These are phyloP conservation scores for Brassica juncea DNA, from an alignment of 345 rosid genomes.

Conservation along the genomic window DNA sequence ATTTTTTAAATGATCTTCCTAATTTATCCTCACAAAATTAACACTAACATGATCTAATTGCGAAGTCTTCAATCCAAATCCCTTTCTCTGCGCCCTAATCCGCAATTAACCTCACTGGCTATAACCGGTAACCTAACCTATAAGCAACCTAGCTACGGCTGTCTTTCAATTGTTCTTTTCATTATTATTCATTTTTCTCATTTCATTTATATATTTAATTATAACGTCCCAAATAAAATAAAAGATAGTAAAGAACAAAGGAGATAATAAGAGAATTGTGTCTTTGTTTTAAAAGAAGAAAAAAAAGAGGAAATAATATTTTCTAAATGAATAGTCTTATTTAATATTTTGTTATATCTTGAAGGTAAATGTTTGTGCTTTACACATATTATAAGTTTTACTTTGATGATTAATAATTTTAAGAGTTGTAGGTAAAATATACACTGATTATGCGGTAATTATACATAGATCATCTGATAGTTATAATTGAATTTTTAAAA, in stretches of 20 bases:
- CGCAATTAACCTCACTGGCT: constrained; percentile 43
- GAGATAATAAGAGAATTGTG: not conserved
- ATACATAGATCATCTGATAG: not conserved
- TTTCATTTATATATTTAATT: not conserved
- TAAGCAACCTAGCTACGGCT: constrained; percentile 48
- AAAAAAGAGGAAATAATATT: not conserved
- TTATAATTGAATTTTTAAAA: not conserved
- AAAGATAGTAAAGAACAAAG: not conserved
- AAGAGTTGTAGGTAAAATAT: not conserved
- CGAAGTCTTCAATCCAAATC: constrained; percentile 35
- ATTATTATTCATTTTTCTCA: not conserved
- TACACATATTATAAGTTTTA: not conserved
- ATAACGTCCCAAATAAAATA: not conserved
- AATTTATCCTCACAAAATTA: constrained; percentile 25
- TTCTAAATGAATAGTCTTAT: not conserved
- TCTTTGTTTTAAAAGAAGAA: not conserved
- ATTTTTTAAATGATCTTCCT: not conserved
- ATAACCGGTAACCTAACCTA: constrained; percentile 47
- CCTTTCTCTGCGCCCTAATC: constrained; percentile 24
- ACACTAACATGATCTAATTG: constrained; percentile 24
- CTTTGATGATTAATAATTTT: not conserved
- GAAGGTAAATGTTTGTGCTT: not conserved
- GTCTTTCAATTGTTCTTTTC: constrained; percentile 13
- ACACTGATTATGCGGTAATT: not conserved
- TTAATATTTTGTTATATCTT: not conserved